These are phyloP conservation scores for Vanderwaltozyma verrucispora DNA, from an alignment of 805 yeast genomes.

Conservation along the genomic window DNA sequence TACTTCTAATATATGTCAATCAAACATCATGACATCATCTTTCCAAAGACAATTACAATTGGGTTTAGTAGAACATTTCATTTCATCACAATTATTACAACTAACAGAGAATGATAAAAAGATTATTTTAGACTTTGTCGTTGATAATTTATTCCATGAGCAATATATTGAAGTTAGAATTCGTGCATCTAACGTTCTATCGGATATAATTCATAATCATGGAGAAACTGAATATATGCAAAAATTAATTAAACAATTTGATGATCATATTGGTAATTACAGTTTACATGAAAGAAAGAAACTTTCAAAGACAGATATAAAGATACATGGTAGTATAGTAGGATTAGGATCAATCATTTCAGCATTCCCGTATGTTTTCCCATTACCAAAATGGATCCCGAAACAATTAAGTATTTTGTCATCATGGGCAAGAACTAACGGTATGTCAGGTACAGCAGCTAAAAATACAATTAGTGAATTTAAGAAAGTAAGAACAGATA, in stretches of 20 bases:
- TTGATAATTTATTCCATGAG: slow-evolving; percentile 43
- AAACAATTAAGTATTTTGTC: slow-evolving; percentile 58
- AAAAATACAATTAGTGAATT: slow-evolving; percentile 73
- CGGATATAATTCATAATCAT: slow-evolving; percentile 66
- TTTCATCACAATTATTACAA: slow-evolving; percentile 53
- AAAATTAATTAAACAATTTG: slow-evolving; percentile 35
- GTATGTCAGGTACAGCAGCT: slow-evolving; percentile 73
- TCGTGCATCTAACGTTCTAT: slow-evolving; percentile 59
- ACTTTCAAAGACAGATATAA: slow-evolving; percentile 31
- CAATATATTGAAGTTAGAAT: slow-evolving; percentile 66
- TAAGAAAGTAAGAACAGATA: slow-evolving; percentile 86
- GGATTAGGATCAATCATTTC: slow-evolving; percentile 82
- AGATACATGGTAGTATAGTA: slow-evolving; percentile 73
- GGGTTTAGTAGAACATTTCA: slow-evolving; percentile 61
- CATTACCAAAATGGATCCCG: slow-evolving; percentile 90
- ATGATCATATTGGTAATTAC: slow-evolving; percentile 16
- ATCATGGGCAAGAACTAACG: slow-evolving; percentile 61
- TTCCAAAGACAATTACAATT: slow-evolving; percentile 59
- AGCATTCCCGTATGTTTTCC: slow-evolving; percentile 85
- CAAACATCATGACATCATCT: slow-evolving; percentile 33
- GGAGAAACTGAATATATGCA: slow-evolving; percentile 32
- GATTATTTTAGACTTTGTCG: slow-evolving; percentile 40
- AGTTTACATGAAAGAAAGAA: slow-evolving; percentile 26
- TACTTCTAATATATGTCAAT: slow-evolving; percentile 36
- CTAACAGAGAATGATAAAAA: slow-evolving; percentile 39